Evolutionary conservation across 2,329 filamentous ascomycete species (phyloP), one percentile per base, ranked within the genome.

Genomic region (Diplodia corticola): DNA sequence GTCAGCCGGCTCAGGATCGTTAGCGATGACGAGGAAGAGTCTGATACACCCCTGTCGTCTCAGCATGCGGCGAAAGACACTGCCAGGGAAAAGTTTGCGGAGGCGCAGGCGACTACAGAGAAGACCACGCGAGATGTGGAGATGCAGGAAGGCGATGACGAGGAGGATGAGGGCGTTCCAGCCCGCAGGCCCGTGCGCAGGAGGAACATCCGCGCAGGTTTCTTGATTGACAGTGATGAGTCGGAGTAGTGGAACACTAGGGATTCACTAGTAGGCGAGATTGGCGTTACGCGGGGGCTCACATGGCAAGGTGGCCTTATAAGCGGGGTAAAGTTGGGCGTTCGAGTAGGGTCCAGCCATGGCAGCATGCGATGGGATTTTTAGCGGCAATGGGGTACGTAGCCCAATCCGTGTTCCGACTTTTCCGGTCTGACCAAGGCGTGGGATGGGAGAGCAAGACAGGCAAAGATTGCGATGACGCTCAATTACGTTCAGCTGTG

Each of bases 141-240:
- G 6, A 75, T 76, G 73, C 67, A n/a, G 3, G 68, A 65, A 28
- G 74, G 74, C 9, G 73, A 75, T 40, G 77, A 79, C 30, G 79
- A 79, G 5, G 79, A 80, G 12, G 80, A 82, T 5, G 78, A 79
- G 48, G 73, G 70, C 48, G 70, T 76, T 54, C 74, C 76, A 20
- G 71, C 74, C 15, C 72, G 74, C 9, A 77, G 78, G 63, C 72
- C 74, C 15, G 71, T 71, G 17, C 75, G 75, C 46, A 75, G 80
- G 33, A 77, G 71, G 55, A 64, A 64, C 24, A 74, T 73, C 49
- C 73, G 80, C 61, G 80, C 77, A 44, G 80, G 78, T 0, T 81
- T 82, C 67, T 71, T 83, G 46, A 71, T 82, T 71, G 79, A 80
- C 54, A 80, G 80, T 65, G 80, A 82, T 71, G n/a, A n/a, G n/a